Base-by-base conservation (phyloP, 2,329 filamentous ascomycete genomes). In the Zasmidium citrigriseum region DNA sequence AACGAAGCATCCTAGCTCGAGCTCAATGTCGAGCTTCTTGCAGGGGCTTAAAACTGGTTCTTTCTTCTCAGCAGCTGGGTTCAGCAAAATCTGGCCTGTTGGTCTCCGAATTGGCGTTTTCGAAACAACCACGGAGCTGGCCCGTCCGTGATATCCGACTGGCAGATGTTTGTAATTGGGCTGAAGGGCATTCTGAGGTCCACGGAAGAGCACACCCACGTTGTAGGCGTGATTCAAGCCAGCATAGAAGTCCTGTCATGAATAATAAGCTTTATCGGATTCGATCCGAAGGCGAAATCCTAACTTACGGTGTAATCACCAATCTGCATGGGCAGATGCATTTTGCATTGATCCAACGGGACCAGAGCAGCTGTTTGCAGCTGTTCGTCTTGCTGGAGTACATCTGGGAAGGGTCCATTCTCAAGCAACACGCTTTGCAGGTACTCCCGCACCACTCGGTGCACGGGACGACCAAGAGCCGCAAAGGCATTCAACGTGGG, bases 111-210 rank as follows among this genome's bases (percentile, higher is more conserved):
- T 84, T 1, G 85, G 82, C 0, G 89, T 91, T 5, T 89, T 89
- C 0, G 89, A 91, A 4, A 90, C 80, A 0, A 93, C 87, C 14
- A 93, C 82, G 18, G 87, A 90, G 1, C 89, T 91, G 1, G 89
- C 86, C 48, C 90, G 84, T 1, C 90, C 89, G 71, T 95, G 90
- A 68, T 96, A 96, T 10, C 86, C 90, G 3, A 95, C 89, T 0
- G 91, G 91, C 1, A 96, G 78, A 67, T 92, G 88, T 58, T 83
- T 89, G 73, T 95, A 96, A 72, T 93, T 95, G 24, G 89, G 87
- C 72, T 92, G 88, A 22, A 95, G 78, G 0, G 89, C 89, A 67
- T 90, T 88, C 45, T 84, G 80, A 0, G 86, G 82, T 0, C 89
- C 89, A 46, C 90, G 84, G 76, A 93, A 91, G 61, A 93, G 80